phyloP scores from a whole-genome alignment of 2,329 filamentous ascomycete species.

The Huntiella abstrusa region DNA sequence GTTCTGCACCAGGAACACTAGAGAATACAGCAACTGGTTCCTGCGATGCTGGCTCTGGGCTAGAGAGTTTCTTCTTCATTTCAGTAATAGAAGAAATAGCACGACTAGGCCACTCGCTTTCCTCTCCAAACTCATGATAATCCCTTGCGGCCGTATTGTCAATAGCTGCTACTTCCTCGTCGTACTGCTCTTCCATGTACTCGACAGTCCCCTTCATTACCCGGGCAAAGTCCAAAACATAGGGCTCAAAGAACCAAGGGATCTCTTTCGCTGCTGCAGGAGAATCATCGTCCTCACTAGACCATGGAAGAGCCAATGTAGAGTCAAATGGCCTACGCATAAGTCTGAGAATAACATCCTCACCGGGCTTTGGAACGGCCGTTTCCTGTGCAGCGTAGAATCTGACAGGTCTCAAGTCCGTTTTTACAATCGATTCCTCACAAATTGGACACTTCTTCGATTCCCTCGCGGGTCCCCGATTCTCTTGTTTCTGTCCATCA shows the following conservation, averaged over 20 bases:
- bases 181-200: conserved; percentile 69
- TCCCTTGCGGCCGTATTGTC: conserved; percentile 68
- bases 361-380: conserved; percentile 59
- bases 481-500: conserved; percentile 15
- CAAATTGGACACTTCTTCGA: conserved; percentile 97
- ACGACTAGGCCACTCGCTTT: conserved; percentile 79
- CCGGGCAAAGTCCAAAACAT: conserved; percentile 83
- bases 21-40: not conserved
- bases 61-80: conserved; percentile 49
- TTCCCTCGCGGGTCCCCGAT: conserved; percentile 41
- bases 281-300: conserved; percentile 32
- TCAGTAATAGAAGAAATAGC: conserved; percentile 58
- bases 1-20: conserved; percentile 20
- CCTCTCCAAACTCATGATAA: conserved; percentile 76
- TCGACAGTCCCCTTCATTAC: conserved; percentile 86
- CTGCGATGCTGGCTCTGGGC: conserved; percentile 12
- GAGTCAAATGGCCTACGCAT: conserved; percentile 65
- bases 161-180: conserved; percentile 59
- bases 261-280: conserved; percentile 49
- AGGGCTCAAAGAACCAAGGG: conserved; percentile 88
- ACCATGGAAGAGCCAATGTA: conserved; percentile 72
- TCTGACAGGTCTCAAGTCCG: conserved; percentile 71
- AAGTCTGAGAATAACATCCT: conserved; percentile 74
- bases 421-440: conserved; percentile 81
- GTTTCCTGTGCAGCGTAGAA: conserved; percentile 85